Evolutionary conservation across 1,284 basidiomycete species (phyloP).

Genomic region (Austroboletus niveus): DNA sequence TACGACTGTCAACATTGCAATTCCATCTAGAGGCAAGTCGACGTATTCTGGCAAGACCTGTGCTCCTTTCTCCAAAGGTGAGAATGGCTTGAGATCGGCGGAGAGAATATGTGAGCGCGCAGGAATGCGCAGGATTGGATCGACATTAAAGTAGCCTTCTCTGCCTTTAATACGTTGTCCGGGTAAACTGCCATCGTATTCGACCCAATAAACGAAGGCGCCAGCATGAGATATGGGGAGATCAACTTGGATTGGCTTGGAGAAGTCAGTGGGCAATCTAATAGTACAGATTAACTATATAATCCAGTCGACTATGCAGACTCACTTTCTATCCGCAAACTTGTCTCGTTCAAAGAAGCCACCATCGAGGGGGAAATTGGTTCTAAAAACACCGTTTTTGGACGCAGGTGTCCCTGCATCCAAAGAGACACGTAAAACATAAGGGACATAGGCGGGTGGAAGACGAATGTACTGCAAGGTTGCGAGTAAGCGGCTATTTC

Average conservation of each 20-base stretch:
- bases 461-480: slow-evolving; percentile 83
- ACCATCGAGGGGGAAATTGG: slow-evolving; percentile 92
- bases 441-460: slow-evolving; percentile 86
- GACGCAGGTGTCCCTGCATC: slow-evolving; percentile 88
- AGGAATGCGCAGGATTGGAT: slow-evolving; percentile 79
- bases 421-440: slow-evolving; percentile 85
- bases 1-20: slow-evolving; percentile 84
- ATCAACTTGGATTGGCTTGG: slow-evolving; percentile 88
- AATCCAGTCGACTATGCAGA: neutral
- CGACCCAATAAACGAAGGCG: slow-evolving; percentile 91
- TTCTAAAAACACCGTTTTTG: slow-evolving; percentile 87
- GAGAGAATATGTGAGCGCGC: slow-evolving; percentile 72
- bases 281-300: slow-evolving; percentile 11
- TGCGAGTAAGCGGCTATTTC: slow-evolving; percentile 9
- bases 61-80: slow-evolving; percentile 47
- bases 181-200: slow-evolving; percentile 69
- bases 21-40: slow-evolving; percentile 78
- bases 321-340: slow-evolving; percentile 75
- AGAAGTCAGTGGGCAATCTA: slow-evolving; percentile 79
- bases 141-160: slow-evolving; percentile 93
- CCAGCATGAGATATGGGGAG: slow-evolving; percentile 93
- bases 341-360: slow-evolving; percentile 77
- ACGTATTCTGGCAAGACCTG: slow-evolving; percentile 48
- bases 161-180: slow-evolving; percentile 71
- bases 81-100: slow-evolving; percentile 49